Conservation (phyloP, 495 filamentous ascomycete species). For the Articulospora tetracladia region DNA sequence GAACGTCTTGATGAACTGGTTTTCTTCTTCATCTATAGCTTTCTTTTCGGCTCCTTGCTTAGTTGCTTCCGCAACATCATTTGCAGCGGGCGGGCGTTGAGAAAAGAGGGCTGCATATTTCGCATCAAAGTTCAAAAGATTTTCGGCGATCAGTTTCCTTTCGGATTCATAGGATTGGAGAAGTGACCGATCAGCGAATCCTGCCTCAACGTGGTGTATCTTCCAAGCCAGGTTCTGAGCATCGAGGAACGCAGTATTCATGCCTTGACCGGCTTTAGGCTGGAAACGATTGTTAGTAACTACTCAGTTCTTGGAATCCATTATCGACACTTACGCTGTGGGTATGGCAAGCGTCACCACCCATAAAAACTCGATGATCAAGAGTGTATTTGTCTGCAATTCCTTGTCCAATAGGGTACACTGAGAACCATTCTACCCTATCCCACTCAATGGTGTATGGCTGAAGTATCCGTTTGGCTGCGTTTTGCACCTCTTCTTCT, state of each 20-base stretch:
- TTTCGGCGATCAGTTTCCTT: slow-evolving; percentile 64
- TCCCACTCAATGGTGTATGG: slow-evolving; percentile 72
- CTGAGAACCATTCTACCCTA: slow-evolving; percentile 62
- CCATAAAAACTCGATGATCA: slow-evolving; percentile 68
- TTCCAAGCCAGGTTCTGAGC: slow-evolving; percentile 85
- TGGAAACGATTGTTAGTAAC: slow-evolving; percentile 25
- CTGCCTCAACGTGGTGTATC: slow-evolving; percentile 64
- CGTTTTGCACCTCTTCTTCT: slow-evolving; percentile 60
- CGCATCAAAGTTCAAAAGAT: slow-evolving; percentile 69
- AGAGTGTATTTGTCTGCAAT: slow-evolving; percentile 64
- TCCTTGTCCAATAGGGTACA: slow-evolving; percentile 71
- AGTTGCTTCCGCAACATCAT: slow-evolving; percentile 42
- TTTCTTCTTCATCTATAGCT: slow-evolving; percentile 38
- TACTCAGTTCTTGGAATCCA: slow-evolving; percentile 29
- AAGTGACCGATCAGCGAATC: slow-evolving; percentile 50
- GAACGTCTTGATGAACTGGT: slow-evolving; percentile 69
- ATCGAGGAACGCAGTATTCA: slow-evolving; percentile 84
- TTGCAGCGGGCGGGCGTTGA: slow-evolving; percentile 50
- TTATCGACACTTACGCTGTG: slow-evolving; percentile 48
- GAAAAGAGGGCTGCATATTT: slow-evolving; percentile 67
- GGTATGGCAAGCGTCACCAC: slow-evolving; percentile 80
- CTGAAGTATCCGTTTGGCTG: slow-evolving; percentile 60
- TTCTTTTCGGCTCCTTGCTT: slow-evolving; percentile 22
- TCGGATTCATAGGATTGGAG: slow-evolving; percentile 72
- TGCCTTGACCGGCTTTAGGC: slow-evolving; percentile 81